Evolutionary conservation across 2,329 filamentous ascomycete species (phyloP).

Genomic region (Pestalotiopsis sp.): DNA sequence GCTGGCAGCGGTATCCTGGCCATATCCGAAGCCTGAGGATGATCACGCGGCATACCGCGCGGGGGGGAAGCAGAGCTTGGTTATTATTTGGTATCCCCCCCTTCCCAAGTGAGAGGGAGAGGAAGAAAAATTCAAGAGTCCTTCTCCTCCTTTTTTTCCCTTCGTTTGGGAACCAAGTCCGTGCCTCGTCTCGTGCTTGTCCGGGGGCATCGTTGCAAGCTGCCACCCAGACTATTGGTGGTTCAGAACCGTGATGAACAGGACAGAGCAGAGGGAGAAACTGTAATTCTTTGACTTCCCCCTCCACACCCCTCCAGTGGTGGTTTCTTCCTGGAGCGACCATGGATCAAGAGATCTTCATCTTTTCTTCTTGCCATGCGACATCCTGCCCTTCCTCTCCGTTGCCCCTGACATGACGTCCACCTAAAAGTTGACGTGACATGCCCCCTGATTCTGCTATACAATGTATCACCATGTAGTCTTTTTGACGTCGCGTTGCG

Average conservation of each 20-base stretch:
- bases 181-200: neutral
- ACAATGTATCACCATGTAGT: no score
- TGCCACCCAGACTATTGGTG: neutral
- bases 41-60: neutral
- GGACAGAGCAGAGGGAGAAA: neutral
- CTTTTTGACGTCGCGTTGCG: neutral
- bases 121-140: neutral
- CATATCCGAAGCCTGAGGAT: neutral
- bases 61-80: neutral
- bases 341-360: no score
- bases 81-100: neutral
- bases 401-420: no score
- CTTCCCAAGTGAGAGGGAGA: neutral
- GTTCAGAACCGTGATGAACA: neutral
- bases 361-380: no score
- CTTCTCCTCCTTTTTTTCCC: neutral
- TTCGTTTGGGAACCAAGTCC: neutral
- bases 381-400: no score
- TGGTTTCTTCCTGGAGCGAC: no score
- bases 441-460: neutral
- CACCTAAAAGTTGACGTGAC: no score
- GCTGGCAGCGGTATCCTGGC: slow-evolving; percentile 5
- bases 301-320: neutral
- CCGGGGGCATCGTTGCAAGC: neutral
- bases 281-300: neutral